Evolutionary conservation across 2,329 filamentous ascomycete species (phyloP).

Genomic region (Zymoseptoria ardabiliae): DNA sequence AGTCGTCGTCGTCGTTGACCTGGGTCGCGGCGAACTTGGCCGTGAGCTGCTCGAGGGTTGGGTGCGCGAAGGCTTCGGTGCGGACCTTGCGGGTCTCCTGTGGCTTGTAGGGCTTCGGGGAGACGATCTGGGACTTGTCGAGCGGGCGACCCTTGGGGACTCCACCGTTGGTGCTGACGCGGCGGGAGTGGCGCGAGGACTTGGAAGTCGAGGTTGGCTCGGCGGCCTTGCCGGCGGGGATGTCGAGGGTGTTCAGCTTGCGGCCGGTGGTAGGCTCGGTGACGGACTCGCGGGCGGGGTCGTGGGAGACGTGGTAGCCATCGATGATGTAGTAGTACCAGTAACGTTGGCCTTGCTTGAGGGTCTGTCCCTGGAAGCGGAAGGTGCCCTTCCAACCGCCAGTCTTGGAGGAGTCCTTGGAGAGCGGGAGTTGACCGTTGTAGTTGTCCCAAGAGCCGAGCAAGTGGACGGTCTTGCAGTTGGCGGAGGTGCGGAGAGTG

Average conservation of each 20-base stretch:
- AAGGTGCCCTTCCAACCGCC: conserved; percentile 95
- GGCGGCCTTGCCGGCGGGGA: conserved; percentile 52
- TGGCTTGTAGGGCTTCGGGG: conserved; percentile 82
- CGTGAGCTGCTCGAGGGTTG: conserved; percentile 71
- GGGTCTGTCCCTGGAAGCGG: conserved; percentile 80
- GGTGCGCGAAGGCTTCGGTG: conserved; percentile 68
- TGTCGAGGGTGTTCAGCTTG: conserved; percentile 94
- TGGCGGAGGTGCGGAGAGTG: conserved; percentile 87
- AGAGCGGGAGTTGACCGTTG: conserved; percentile 84
- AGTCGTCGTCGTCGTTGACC: conserved; percentile 57
- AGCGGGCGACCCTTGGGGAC: conserved; percentile 84
- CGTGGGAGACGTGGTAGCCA: conserved; percentile 95
- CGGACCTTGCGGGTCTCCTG: conserved; percentile 83
- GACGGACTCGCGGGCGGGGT: conserved; percentile 81
- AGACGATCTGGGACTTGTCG: conserved; percentile 80
- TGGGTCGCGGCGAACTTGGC: conserved; percentile 46
- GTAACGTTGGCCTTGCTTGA: conserved; percentile 86
- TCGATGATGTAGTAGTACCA: conserved; percentile 99
- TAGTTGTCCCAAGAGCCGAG: conserved; percentile 99
- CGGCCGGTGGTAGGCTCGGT: conserved; percentile 95
- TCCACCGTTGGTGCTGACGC: conserved; percentile 50
- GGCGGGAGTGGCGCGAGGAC: conserved; percentile 38
- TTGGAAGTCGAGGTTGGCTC: conserved; percentile 35
- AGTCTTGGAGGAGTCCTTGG: conserved; percentile 75
- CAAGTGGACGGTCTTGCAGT: conserved; percentile 95